These are phyloP conservation scores for Emericellopsis cladophorae DNA, from an alignment of 2,329 filamentous ascomycete species.

Conservation along the genomic window DNA sequence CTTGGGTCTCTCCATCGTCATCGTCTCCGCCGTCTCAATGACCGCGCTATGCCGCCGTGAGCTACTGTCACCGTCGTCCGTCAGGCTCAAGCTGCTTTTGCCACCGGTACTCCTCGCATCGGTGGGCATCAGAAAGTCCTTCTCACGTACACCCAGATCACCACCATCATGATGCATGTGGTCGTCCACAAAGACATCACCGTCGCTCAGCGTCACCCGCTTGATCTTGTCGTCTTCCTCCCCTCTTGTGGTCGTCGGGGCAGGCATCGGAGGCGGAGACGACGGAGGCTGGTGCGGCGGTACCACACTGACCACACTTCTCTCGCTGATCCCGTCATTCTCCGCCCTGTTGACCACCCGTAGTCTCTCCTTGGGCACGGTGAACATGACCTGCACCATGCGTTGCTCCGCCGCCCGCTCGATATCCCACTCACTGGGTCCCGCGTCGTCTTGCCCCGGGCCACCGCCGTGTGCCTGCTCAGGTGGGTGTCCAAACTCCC, in stretches of 20 bases:
- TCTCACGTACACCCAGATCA: slow-evolving; percentile 3
- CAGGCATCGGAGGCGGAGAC: background rate
- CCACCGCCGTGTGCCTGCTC: background rate
- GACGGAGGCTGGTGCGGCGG: background rate
- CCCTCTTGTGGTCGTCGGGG: background rate
- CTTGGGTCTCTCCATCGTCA: slow-evolving; percentile 19
- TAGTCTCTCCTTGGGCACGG: slow-evolving; percentile 74
- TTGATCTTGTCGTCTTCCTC: slow-evolving; percentile 11
- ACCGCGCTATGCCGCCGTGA: slow-evolving; percentile 13
- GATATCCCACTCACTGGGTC: slow-evolving; percentile 58
- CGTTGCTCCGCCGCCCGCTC: slow-evolving; percentile 59
- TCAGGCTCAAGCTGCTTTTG: background rate
- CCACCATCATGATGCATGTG: background rate
- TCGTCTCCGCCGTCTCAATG: slow-evolving; percentile 28
- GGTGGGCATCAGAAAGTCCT: background rate
- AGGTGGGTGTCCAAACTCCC: slow-evolving; percentile 23
- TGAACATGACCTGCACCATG: slow-evolving; percentile 80
- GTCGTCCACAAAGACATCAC: too few species aligned
- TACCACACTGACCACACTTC: too few species aligned
- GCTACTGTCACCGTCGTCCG: slow-evolving; percentile 2
- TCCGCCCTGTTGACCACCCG: slow-evolving; percentile 76
- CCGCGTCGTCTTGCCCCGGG: slow-evolving; percentile 11
- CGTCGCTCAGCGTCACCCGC: background rate
- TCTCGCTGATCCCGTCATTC: slow-evolving; percentile 9
- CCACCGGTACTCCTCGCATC: too few species aligned